Base-by-base conservation (phyloP, 2,329 filamentous ascomycete genomes). In the Alternaria sp. region DNA sequence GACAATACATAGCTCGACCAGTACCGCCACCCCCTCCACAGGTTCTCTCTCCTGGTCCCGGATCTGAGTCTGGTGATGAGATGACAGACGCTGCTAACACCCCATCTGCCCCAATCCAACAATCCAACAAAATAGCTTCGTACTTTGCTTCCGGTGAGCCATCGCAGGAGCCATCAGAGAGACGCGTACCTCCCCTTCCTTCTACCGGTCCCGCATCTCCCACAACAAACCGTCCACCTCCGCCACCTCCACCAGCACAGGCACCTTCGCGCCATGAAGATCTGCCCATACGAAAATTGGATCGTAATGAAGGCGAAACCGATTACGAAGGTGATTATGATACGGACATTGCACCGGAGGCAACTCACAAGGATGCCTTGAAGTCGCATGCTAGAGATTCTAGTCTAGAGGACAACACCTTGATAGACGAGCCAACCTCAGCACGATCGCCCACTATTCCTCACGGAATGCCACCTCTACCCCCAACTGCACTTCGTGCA, bases 311-410 rank as follows among this genome's bases (percentile, higher is more conserved):
- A 58, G 93, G 96, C 71, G 85, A 92, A 33, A 96, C 92, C 0
- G 94, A 97, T 72, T 98, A 98, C 72, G 95, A 99, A 74, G 95
- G 94, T 6, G 95, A 98, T 73, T 98, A 98, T 74, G 95, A 98
- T 69, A 98, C 95, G 6, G 95, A 98, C 74, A 98, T 98, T 73
- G 93, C 90, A 2, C 92, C 93, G n/a, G 90, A 92, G 9, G 92
- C 87, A n/a, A 92, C 91, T 55, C 92, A 97, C 77, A 97, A 96
- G 78, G 94, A 97, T 79, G 93, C 94, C 0, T 79, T 98, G 61
- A 96, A 94, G 76, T 82, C 91, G 8, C 92, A 96, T 76, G 86
- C 85, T 7, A 86, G 90, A 53, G 91, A 94, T 44, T 86, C 89
- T 6, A 96, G 91, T 72, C 74, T 90, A 53, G 92, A 96, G 61